Base-by-base conservation (phyloP, 768 basidiomycete genomes). In the Calvatia gigantea region DNA sequence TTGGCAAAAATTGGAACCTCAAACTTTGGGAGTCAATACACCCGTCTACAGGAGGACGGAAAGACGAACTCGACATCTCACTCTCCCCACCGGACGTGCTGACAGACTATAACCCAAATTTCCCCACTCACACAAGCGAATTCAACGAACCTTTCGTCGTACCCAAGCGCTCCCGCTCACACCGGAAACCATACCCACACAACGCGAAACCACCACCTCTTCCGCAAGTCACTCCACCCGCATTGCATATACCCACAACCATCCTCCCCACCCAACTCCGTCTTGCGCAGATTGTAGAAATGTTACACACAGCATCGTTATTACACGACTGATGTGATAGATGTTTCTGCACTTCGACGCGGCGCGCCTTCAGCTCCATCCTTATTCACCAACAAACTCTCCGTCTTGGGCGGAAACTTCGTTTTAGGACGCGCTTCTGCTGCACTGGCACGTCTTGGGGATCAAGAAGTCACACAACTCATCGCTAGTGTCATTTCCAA, bases 251-350 rank as follows among this genome's bases (percentile, higher is more conserved):
- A 7, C 52, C 47, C 15, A 42, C 51, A 7, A 57, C 61, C 59
- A 70, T 89, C 37, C 81, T 98, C 3, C 93, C 95, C 4, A 90
- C 94, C 1, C 94, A 97, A 67, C 70, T 78, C 14, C 85, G 94
- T n/a, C 83, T 98, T 27, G 95, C 94, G 0, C 91, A 94, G 62
- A 94, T 98, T 32, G 87, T 93, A 41, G 94, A 98, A 67, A 93
- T 97, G 91, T 90, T 98, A 58, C 95, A 98, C 63, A 93, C 95
- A 27, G 95, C 94, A 2, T 94, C 92, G 5, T 79, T 97, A n/a
- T 71, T 98, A 6, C 94, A 98, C 64, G 95, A 97, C 78, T n/a
- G 94, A 98, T 65, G 95, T 97, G 39, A 89, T 96, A 57, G 95
- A 97, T 76, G 75, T 74, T 60, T 90, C 94, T 0, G 75, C 85